Evolutionary conservation across 2,329 filamentous ascomycete genomes (phyloP).

Genomic region (Aspergillus pseudonomiae): DNA sequence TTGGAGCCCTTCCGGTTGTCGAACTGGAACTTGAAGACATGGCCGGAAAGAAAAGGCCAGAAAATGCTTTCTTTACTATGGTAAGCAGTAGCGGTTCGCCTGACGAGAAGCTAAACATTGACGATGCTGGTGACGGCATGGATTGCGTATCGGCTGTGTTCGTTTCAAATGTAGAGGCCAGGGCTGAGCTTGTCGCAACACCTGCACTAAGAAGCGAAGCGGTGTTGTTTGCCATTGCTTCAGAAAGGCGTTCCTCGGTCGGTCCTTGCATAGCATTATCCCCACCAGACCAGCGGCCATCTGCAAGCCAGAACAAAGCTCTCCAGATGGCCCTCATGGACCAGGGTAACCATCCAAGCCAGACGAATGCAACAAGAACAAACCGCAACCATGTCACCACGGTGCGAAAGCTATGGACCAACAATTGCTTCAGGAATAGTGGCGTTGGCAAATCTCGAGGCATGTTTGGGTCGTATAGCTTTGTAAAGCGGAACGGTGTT

Average conservation of each 20-base stretch:
- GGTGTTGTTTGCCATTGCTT: slow-evolving; percentile 33
- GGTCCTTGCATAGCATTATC: slow-evolving; percentile 27
- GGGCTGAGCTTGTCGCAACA: slow-evolving; percentile 26
- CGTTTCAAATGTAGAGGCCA: slow-evolving; percentile 28
- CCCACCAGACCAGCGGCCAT: slow-evolving; percentile 64
- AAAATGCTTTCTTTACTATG: slow-evolving; percentile 49
- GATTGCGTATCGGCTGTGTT: slow-evolving; percentile 31
- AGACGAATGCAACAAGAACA: slow-evolving; percentile 78
- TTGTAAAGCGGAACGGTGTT: slow-evolving; percentile 96
- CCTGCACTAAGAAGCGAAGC: slow-evolving; percentile 23
- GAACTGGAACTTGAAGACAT: slow-evolving; percentile 34
- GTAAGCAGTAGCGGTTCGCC: slow-evolving; percentile 51
- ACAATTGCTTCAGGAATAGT: slow-evolving; percentile 78
- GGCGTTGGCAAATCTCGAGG: slow-evolving; percentile 77
- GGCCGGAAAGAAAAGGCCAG: slow-evolving; percentile 36
- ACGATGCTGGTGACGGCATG: slow-evolving; percentile 40
- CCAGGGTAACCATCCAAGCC: slow-evolving; percentile 87
- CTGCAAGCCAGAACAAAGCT: slow-evolving; percentile 90
- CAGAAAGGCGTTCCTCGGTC: slow-evolving; percentile 23
- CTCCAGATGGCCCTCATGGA: slow-evolving; percentile 91
- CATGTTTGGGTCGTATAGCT: slow-evolving; percentile 95
- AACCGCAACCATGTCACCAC: slow-evolving; percentile 78
- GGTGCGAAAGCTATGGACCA: slow-evolving; percentile 71
- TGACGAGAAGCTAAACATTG: slow-evolving; percentile 45
- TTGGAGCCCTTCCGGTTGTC: slow-evolving; percentile 26